Base-by-base conservation (phyloP, 371 early-diverging fungal species). In the Coemansia sp. region DNA sequence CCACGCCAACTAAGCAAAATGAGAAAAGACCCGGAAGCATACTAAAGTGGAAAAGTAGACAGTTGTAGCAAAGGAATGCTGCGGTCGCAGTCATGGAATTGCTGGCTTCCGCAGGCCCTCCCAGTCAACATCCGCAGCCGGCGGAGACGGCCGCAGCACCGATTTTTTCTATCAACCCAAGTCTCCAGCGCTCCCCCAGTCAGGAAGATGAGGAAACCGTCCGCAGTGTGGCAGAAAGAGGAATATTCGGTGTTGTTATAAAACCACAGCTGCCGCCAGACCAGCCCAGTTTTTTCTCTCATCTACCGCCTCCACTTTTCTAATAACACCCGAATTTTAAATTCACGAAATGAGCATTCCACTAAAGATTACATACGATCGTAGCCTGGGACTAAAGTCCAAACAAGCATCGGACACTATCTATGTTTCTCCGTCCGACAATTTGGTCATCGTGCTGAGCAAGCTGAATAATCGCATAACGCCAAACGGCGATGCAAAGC, bases 51-150 rank as follows among this genome's bases (percentile, higher is more conserved):
- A 16, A 42, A 42, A 5, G n/a, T n/a, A 43, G n/a, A 12, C 43
- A 12, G 12, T 43, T 43, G 43, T 43, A 43, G 43, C 43, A 43
- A 43, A 43, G 12, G 7, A 43, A 14, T 12, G 16, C 43, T 43
- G 43, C 43, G 43, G 43, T 16, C 43, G 43, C 43, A 43, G 42
- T 42, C n/a, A n/a, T 42, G 11, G 42, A 42, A 42, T 14, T 42
- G 42, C 5, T 4, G 42, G 5, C 42, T 26, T 26, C 26, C 26
- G 26, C 26, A 26, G n/a, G 43, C 43, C 43, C 43, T 43, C 2
- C 43, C 12, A n/a, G 43, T n/a, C 43, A n/a, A 7, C 43, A 43
- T 43, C n/a, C n/a, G 16, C 43, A 43, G 11, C 26, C 26, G 26
- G 26, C 26, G 26, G 26, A 26, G 26, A 26, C 26, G 26, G 26